Base-by-base conservation (phyloP, 2,329 filamentous ascomycete genomes). In the Bipolaris gigantea region DNA sequence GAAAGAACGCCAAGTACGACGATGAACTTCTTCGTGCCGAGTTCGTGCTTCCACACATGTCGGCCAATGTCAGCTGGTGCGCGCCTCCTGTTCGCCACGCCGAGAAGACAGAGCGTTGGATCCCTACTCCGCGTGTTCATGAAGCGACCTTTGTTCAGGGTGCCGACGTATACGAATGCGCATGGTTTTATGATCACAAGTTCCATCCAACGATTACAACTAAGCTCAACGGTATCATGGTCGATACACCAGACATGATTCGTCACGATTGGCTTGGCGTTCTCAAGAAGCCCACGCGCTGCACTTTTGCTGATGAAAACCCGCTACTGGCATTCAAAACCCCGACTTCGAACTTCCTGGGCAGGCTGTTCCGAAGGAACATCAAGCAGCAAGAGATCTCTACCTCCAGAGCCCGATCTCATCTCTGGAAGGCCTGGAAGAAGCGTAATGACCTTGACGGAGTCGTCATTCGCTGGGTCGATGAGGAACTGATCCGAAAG, bases 11-110 rank as follows among this genome's bases (percentile, higher is more conserved):
- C 11, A 78, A 76, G 33, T 82, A 80, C 52, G 80, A 79, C 21
- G 81, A 83, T 62, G 81, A 83, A 53, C 73, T 84, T n/a, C 74
- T 84, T 2, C 76, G 81, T 43, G 82, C 80, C 0, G 82, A 83
- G 55, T 84, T 81, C 56, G 75, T 78, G 0, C 73, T 84, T 48
- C 76, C 79, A 4, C 80, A 84, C 61, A 79, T 83, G 57, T 81
- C 76, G 36, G 80, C 78, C 59, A 82, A 79, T 13, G 80, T 83
- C 2, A 79, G 79, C 21, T 84, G 81, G 81, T 81, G 78, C 60
- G 79, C 79, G 27, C 79, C 81, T 50, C 80, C 80, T 3, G 73
- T 76, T 34, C 76, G 76, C 16, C 78, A 79, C 58, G 76, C 78
- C 3, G 77, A 82, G 57, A 81, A 80, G 64, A 73, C 79, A 51